phyloP scores from a whole-genome alignment of 1,284 basidiomycete genomes.

The Ustilago nuda region DNA sequence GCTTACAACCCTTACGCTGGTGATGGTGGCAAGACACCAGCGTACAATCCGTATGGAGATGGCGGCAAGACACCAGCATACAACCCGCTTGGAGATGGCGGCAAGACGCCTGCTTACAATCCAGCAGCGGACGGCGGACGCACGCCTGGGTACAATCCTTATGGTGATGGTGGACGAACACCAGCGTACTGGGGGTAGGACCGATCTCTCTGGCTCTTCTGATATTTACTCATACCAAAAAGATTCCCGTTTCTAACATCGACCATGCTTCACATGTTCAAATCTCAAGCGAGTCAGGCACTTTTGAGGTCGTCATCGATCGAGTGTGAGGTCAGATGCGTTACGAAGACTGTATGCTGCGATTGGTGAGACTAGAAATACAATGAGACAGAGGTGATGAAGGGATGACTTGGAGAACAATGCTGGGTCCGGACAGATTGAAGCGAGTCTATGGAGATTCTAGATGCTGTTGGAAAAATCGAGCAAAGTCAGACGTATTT shows the following conservation, averaged over 20 bases:
- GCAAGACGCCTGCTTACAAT: constrained; percentile 65
- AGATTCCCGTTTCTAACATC: not conserved
- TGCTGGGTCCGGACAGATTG: not conserved
- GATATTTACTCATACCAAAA: constrained; percentile 13
- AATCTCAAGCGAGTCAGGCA: constrained; percentile 1
- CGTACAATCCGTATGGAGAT: constrained; percentile 52
- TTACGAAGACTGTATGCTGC: not conserved
- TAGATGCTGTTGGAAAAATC: constrained; percentile 21
- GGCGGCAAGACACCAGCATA: constrained; percentile 54
- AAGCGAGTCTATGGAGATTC: not conserved
- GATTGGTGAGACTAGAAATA: not conserved
- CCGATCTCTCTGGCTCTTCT: not conserved
- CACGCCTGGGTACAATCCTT: constrained; percentile 53
- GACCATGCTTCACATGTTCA: not conserved
- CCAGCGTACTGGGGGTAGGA: constrained; percentile 13
- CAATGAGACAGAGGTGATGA: not conserved
- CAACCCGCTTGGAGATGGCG: constrained; percentile 53
- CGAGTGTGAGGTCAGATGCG: not conserved
- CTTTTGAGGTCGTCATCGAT: not conserved
- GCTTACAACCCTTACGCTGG: constrained; percentile 52
- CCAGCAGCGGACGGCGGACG: constrained; percentile 48
- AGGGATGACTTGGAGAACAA: not conserved
- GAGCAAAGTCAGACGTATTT: constrained; percentile 16
- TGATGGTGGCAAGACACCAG: constrained; percentile 59
- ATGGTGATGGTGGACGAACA: constrained; percentile 50